These are phyloP conservation scores for Daldinia caldariorum DNA, from an alignment of 495 filamentous ascomycete species.

Conservation along the genomic window DNA sequence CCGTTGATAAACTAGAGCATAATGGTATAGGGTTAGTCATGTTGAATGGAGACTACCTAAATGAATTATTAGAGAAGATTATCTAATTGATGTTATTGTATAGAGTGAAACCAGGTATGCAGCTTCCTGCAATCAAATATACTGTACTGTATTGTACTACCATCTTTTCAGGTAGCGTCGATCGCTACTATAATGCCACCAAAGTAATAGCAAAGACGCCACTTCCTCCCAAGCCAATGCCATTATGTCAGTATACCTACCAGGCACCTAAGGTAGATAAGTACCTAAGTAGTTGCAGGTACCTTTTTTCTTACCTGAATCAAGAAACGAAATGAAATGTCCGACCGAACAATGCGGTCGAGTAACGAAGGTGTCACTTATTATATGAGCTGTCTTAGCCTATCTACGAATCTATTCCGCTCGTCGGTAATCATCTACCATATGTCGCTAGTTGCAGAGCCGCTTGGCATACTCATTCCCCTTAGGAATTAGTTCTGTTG, in stretches of 20 bases:
- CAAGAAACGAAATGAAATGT: constrained; percentile 27
- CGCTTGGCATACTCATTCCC: constrained; percentile 33
- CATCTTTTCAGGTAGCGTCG: not conserved
- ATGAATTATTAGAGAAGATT: too few species aligned
- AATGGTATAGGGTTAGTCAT: not conserved
- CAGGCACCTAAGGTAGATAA: too few species aligned
- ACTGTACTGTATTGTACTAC: not conserved
- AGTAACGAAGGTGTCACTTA: constrained; percentile 5
- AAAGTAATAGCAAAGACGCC: not conserved
- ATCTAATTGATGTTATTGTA: too few species aligned
- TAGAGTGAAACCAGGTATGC: too few species aligned
- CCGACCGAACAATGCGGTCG: not conserved
- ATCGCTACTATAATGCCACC: constrained; percentile 5
- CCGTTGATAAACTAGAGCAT: too few species aligned
- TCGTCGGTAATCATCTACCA: not conserved
- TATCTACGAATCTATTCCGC: not conserved
- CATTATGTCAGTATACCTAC: too few species aligned
- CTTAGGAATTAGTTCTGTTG: not conserved
- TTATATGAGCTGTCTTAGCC: constrained; percentile 11
- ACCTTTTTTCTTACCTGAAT: constrained; percentile 29
- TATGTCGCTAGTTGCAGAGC: constrained; percentile 33
- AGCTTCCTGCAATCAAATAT: not conserved
- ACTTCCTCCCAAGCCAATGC: constrained; percentile 18
- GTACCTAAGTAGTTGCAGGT: too few species aligned
- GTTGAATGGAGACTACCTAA: too few species aligned